Evolutionary conservation across 148 eudicot genomes (phyloP), one percentile per base, ranked within the genome.

Genomic region (Bassia scoparia): DNA sequence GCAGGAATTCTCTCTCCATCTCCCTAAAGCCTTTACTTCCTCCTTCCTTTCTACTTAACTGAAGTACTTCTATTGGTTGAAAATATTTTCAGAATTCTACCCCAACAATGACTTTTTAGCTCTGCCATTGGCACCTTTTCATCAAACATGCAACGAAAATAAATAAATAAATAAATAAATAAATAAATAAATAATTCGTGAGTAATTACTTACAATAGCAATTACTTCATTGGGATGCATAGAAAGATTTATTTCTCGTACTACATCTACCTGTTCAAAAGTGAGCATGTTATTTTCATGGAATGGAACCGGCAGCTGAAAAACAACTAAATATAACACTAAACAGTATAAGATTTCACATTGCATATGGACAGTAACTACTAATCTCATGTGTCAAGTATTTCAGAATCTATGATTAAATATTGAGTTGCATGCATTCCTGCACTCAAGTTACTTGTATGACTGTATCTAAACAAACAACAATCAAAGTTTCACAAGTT

Each of bases 171-270:
- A 66, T 41, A n/a, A 33, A 68, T 30, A 52, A 35, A 67, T 33
- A n/a, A n/a, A n/a, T n/a, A n/a, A n/a, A n/a, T n/a, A n/a, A n/a
- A n/a, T n/a, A n/a, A n/a, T 2, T 7, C 8, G 49, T 29, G 68
- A 33, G 37, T 15, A 53, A 26, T 53, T 70, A n/a, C n/a, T 87
- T 90, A 95, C 99, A 76, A 96, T 78, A 74, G 99, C 99, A 82
- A 92, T 81, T 41, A 90, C 92, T 86, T 96, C 97, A 78, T 87
- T 87, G 20, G 99, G 99, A 85, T 79, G 79, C 84, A 96, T 88
- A 23, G 87, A 79, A 29, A 96, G 49, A 65, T 73, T 89, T 44
- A 92, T 71, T 74, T 87, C 79, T 76, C 85, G 83, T 26, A 96
- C 76, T 53, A 92, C 97, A 85, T n/a, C 83, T 46, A 86, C 90